Evolutionary conservation across 768 basidiomycete genomes (phyloP), one percentile per base, ranked within the genome.

Genomic region (Nidula microcarpa): DNA sequence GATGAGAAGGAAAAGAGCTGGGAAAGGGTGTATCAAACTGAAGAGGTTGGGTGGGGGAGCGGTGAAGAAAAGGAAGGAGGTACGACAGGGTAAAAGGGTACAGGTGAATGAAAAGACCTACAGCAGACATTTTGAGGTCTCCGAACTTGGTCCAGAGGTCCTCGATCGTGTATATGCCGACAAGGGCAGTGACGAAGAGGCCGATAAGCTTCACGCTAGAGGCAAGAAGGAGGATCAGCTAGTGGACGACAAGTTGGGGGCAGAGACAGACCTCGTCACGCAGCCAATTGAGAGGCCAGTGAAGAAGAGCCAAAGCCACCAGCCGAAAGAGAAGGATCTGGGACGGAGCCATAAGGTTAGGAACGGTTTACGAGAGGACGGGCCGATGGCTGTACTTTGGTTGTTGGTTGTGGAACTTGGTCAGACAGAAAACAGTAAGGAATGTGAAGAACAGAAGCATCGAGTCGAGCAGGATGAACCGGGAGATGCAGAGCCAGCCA

Each of bases 371-470:
- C 23, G 23, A 30, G 23, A 9, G 23, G 0, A 43, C 33, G 35
- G 57, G 0, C 18, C 10, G 10, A 33, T 36, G 13, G 18, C 74
- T 92, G 63, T 61, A 96, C 94, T 91, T 85, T 60, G 87, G 89
- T 74, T 95, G 93, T 68, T 98, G 91, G 65, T 97, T 97, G 66
- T 98, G 94, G 73, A 98, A 98, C 71, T 95, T 97, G 47, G 91
- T 85, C 48, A 98, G 75, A 67, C 89, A 92, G 71, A 96, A 95
- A 60, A 96, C 90, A 43, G 95, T 95, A 64, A 91, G 86, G 78
- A 98, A 93, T 39, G 97, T 98, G 76, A 99, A 98, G 80, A 96
- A 97, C 34, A 99, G 76, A n/a, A 99, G 75, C 93, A 99, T 97
- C 17, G 97, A 94, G 68, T 99, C 97, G 62, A 99, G 78, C 36